These are phyloP conservation scores for Stephania cephalantha DNA, from an alignment of 164 flowering plant genomes.

Conservation along the genomic window DNA sequence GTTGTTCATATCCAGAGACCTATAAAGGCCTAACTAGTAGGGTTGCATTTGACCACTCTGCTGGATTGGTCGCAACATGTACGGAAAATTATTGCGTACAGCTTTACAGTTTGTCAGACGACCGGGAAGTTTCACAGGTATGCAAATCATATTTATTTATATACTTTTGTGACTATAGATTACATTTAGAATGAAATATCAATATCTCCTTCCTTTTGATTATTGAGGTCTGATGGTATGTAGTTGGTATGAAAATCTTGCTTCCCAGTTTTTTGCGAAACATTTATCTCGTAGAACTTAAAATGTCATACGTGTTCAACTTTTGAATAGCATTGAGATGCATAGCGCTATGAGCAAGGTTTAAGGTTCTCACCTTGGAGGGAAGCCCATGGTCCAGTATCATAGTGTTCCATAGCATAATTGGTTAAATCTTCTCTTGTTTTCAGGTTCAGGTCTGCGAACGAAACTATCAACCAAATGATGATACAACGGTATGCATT, in stretches of 20 bases:
- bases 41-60: constrained; percentile 38
- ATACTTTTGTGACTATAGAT: too few species aligned
- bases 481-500: constrained; percentile 64
- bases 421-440: constrained; percentile 4
- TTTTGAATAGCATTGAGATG: too few species aligned
- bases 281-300: too few species aligned
- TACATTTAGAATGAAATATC: too few species aligned
- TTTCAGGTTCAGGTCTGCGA: constrained; percentile 85
- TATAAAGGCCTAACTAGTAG: constrained; percentile 29
- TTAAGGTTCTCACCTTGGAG: not conserved
- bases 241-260: too few species aligned
- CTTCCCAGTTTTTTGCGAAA: too few species aligned
- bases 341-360: too few species aligned
- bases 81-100: constrained; percentile 75
- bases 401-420: not conserved
- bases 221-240: too few species aligned
- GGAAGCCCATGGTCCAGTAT: not conserved
- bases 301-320: too few species aligned
- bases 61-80: constrained; percentile 65
- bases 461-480: constrained; percentile 87
- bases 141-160: not conserved
- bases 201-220: too few species aligned
- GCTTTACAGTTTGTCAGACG: constrained; percentile 69
- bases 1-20: constrained; percentile 41
- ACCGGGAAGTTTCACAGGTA: constrained; percentile 76